phyloP scores from a whole-genome alignment of 2,329 filamentous ascomycete species.

The Neoscytalidium dimidiatum region DNA sequence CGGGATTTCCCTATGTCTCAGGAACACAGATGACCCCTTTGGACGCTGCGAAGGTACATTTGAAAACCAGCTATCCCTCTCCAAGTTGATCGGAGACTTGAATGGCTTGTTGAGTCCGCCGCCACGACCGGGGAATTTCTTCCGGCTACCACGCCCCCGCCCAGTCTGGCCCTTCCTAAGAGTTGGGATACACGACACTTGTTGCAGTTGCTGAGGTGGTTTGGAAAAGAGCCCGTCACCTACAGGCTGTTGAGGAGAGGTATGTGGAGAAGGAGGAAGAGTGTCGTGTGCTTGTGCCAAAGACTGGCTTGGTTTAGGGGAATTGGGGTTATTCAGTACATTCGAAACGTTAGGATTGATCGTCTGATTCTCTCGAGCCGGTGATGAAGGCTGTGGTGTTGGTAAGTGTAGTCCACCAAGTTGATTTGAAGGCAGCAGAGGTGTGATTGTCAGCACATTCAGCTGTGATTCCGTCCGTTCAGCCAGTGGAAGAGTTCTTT shows the following conservation, averaged over 20 bases:
- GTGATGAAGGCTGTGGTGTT: conserved; percentile 6
- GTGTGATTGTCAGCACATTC: conserved; percentile 21
- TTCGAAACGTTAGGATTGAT: neutral
- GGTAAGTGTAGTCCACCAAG: neutral
- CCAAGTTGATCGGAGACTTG: neutral
- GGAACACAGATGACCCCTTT: neutral
- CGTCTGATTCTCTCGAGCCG: neutral
- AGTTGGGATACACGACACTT: neutral
- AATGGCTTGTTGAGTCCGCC: conserved; percentile 6
- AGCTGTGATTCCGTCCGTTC: conserved; percentile 12
- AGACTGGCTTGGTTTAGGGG: neutral
- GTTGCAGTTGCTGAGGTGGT: neutral
- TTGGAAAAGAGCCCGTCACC: neutral
- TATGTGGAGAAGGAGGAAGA: neutral
- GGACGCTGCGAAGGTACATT: neutral
- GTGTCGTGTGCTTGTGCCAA: neutral
- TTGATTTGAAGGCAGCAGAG: neutral
- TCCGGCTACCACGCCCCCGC: neutral
- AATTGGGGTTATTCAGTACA: neutral
- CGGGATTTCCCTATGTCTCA: neutral
- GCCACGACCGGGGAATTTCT: neutral
- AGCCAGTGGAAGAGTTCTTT: conserved; percentile 25
- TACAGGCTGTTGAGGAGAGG: neutral
- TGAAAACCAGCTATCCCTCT: neutral
- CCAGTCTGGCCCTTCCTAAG: neutral